Evolutionary conservation across 192 early-diverging fungal species (phyloP).

Genomic region (Coemansia sp.): DNA sequence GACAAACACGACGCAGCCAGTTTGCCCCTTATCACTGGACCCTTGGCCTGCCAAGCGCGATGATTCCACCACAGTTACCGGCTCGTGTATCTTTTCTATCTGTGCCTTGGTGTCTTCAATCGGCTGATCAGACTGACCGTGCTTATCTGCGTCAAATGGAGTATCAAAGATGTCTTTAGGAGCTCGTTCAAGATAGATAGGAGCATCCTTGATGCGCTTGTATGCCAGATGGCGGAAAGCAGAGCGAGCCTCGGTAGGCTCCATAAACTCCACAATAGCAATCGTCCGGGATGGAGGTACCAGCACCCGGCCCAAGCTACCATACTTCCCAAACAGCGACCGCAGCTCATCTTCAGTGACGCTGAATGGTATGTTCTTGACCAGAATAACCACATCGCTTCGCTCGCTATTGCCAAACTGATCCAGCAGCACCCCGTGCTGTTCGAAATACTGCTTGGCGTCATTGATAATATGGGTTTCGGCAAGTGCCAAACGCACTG

Average conservation of each 20-base stretch:
- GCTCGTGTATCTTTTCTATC: conserved; percentile 52
- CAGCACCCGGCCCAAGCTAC: conserved; percentile 84
- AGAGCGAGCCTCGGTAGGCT: conserved; percentile 82
- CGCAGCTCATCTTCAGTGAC: conserved; percentile 80
- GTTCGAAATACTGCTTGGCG: conserved; percentile 87
- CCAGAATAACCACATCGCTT: conserved; percentile 86
- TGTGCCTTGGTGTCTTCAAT: conserved; percentile 38
- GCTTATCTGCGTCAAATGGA: conserved; percentile 37
- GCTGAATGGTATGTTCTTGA: conserved; percentile 90
- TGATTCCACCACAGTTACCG: conserved; percentile 31
- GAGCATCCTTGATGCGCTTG: conserved; percentile 84
- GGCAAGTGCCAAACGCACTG: conserved; percentile 92
- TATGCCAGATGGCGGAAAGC: conserved; percentile 90
- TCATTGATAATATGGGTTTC: conserved; percentile 95
- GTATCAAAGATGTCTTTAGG: conserved; percentile 80
- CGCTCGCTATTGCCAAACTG: conserved; percentile 76
- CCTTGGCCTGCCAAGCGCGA: too few species aligned
- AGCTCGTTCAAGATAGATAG: conserved; percentile 92
- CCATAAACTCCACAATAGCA: conserved; percentile 89
- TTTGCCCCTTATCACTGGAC: conserved; percentile 42
- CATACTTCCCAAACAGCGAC: conserved; percentile 81
- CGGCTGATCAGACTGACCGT: conserved; percentile 39
- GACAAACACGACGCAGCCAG: conserved; percentile 84
- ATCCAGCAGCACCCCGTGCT: conserved; percentile 78
- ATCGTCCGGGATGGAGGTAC: conserved; percentile 91